Conservation (phyloP, 2,329 filamentous ascomycete genomes). For the Fusarium sublunatum region DNA sequence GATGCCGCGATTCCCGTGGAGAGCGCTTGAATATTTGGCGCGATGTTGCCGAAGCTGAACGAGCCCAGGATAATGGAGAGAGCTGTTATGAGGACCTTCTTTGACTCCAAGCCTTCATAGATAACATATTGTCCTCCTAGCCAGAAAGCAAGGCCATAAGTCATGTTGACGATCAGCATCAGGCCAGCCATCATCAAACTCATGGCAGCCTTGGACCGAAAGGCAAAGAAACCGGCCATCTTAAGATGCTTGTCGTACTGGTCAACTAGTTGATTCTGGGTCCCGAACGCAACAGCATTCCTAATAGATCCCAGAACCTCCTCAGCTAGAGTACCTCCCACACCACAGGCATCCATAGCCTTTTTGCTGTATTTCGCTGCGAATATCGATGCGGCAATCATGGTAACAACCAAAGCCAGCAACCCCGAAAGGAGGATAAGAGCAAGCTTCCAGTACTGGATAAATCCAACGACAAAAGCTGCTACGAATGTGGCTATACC, state of each 20-base stretch:
- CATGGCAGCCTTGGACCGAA: constrained; percentile 77
- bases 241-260: constrained; percentile 83
- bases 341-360: constrained; percentile 81
- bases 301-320: constrained; percentile 93
- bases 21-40: constrained; percentile 87
- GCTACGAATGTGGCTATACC: constrained; percentile 85
- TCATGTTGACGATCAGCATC: constrained; percentile 86
- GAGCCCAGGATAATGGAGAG: constrained; percentile 93
- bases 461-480: constrained; percentile 88
- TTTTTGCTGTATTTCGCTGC: constrained; percentile 84
- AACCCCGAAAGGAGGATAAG: constrained; percentile 86
- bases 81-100: constrained; percentile 82
- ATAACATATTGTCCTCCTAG: constrained; percentile 81
- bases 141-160: constrained; percentile 90
- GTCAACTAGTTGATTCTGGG: constrained; percentile 87
- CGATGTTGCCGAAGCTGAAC: constrained; percentile 88
- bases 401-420: constrained; percentile 78
- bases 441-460: constrained; percentile 92
- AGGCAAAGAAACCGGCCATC: constrained; percentile 80
- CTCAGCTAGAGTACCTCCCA: constrained; percentile 87
- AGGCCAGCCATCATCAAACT: constrained; percentile 84
- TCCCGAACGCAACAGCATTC: constrained; percentile 91
- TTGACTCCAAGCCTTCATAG: constrained; percentile 71
- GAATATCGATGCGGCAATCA: constrained; percentile 77
- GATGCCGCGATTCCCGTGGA: constrained; percentile 84